Percentiles rank a stretch among this genome's conserved stretches.
These are phyloP conservation scores for Phytophthora syringae DNA, from an alignment of 352 stramenopile species.

Conservation along the genomic window DNA sequence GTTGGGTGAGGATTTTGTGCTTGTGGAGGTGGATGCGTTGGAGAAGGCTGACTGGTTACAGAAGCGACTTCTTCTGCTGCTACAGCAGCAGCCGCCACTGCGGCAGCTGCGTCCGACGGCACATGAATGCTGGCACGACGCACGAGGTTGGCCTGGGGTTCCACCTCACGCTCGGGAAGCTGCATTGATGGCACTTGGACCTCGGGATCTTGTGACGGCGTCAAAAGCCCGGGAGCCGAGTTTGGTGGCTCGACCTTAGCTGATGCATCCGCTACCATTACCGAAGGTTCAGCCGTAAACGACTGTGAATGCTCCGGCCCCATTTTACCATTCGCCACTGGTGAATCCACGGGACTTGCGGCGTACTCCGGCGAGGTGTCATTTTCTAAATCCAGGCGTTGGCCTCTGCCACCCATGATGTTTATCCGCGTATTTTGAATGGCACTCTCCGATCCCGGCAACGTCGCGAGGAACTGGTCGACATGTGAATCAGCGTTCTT, in stretches of 20 bases:
- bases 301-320: slow-evolving; percentile 33
- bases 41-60: slow-evolving; percentile 16
- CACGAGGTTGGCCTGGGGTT: slow-evolving; percentile 25
- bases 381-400: slow-evolving; percentile 86
- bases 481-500: slow-evolving; percentile 49
- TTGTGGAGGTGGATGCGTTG: slow-evolving; percentile 7
- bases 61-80: slow-evolving; percentile 12
- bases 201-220: slow-evolving; percentile 32
- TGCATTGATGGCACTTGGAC: slow-evolving; percentile 35
- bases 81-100: slow-evolving; percentile 20
- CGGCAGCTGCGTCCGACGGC: slow-evolving; percentile 15
- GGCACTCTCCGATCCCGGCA: slow-evolving; percentile 91
- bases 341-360: slow-evolving; percentile 35
- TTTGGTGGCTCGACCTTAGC: slow-evolving; percentile 29
- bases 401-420: slow-evolving; percentile 91
- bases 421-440: slow-evolving; percentile 93
- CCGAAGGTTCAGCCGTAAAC: slow-evolving; percentile 29
- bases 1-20: slow-evolving; percentile 1
- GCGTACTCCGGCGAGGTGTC: slow-evolving; percentile 42
- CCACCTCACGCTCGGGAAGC: slow-evolving; percentile 40
- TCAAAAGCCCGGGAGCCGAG: slow-evolving; percentile 41
- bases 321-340: slow-evolving; percentile 28
- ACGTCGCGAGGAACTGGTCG: slow-evolving; percentile 79
- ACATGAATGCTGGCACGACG: slow-evolving; percentile 46
- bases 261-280: neutral